A percentile compares a stretch with the other conserved stretches of the same genome.
phyloP scores from a whole-genome alignment of 805 yeast genomes.

The Nakazawaea anatomiae region DNA sequence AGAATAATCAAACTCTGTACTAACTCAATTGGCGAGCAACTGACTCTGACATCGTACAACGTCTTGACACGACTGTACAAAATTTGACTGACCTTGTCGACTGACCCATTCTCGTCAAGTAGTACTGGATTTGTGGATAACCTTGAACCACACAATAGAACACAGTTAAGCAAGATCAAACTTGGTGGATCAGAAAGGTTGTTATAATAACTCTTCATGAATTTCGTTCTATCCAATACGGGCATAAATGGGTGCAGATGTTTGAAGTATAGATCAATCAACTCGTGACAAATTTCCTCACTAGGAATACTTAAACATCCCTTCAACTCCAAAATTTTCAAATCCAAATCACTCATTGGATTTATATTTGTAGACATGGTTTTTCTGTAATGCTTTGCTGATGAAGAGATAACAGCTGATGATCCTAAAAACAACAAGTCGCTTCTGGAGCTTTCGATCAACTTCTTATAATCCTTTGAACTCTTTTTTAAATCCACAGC shows the following conservation, averaged over 20 bases:
- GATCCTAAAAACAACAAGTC: slow-evolving; percentile 45
- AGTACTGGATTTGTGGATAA: slow-evolving; percentile 48
- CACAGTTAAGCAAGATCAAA: slow-evolving; percentile 55
- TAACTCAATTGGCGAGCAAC: slow-evolving; percentile 54
- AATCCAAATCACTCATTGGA: slow-evolving; percentile 34
- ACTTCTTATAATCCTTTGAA: slow-evolving; percentile 12
- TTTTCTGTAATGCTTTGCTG: slow-evolving; percentile 38
- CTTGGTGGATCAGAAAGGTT: slow-evolving; percentile 56
- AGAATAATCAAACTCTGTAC: slow-evolving; percentile 59
- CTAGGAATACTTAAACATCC: slow-evolving; percentile 73
- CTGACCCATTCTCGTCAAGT: slow-evolving; percentile 37
- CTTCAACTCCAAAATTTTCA: slow-evolving; percentile 54
- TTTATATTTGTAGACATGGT: slow-evolving; percentile 17
- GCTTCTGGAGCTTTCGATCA: slow-evolving; percentile 15
- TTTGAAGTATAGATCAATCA: slow-evolving; percentile 56
- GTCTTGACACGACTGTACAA: slow-evolving; percentile 72
- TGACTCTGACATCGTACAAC: slow-evolving; percentile 63
- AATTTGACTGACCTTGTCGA: slow-evolving; percentile 49
- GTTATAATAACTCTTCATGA: slow-evolving; percentile 50
- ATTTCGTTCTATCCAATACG: slow-evolving; percentile 54
- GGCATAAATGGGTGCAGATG: slow-evolving; percentile 67
- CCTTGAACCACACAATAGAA: slow-evolving; percentile 63
- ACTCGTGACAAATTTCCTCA: slow-evolving; percentile 48
- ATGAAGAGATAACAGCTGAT: slow-evolving; percentile 40
- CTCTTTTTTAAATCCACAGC: slow-evolving; percentile 11